Conservation (phyloP, 192 early-diverging fungal species). For the Coemansia sp. region DNA sequence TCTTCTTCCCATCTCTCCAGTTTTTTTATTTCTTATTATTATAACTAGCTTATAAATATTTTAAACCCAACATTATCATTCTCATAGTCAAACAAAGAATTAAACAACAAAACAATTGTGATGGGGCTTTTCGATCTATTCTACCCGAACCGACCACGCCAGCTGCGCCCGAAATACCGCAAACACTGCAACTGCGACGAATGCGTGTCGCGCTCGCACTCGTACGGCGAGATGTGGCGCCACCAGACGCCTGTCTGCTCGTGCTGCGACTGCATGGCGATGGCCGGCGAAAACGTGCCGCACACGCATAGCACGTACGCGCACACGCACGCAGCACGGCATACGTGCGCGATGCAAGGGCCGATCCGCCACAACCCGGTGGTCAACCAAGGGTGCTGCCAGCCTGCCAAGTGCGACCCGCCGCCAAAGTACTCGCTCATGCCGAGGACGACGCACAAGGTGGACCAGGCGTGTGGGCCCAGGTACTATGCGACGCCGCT, state of each 20-base stretch:
- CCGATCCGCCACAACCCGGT: not conserved
- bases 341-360: constrained; percentile 38
- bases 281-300: constrained; percentile 37
- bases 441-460: constrained; percentile 45
- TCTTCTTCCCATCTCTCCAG: too few relatives aligned
- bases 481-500: constrained; percentile 39
- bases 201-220: constrained; percentile 16
- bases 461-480: constrained; percentile 21
- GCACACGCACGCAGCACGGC: constrained; percentile 27
- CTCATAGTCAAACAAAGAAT: too few relatives aligned
- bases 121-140: constrained; percentile 39
- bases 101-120: too few relatives aligned
- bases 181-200: constrained; percentile 42
- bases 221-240: constrained; percentile 41
- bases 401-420: constrained; percentile 1
- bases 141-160: constrained; percentile 34
- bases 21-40: too few relatives aligned
- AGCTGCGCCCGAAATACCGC: constrained; percentile 33
- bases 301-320: constrained; percentile 32
- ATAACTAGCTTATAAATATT: too few relatives aligned
- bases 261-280: constrained; percentile 51
- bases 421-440: constrained; percentile 50
- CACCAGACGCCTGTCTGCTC: constrained; percentile 41
- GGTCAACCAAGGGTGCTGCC: not conserved
- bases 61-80: too few relatives aligned